Base-by-base conservation (phyloP, 805 yeast species). In the Teunomyces cretensis region DNA sequence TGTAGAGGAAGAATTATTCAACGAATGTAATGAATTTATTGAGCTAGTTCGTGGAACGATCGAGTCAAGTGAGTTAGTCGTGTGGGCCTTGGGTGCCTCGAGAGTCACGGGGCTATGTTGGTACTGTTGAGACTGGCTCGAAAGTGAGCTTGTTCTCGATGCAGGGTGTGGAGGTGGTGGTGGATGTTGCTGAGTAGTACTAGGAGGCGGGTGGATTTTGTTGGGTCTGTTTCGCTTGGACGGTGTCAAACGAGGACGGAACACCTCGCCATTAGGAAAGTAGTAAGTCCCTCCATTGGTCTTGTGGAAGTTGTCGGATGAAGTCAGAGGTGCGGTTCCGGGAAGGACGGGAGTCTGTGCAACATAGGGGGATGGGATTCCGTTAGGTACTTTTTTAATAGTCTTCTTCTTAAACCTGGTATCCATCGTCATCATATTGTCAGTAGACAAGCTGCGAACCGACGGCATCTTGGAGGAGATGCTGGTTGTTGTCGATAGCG, bases 221-320 rank as follows among this genome's bases (percentile, higher is more conserved):
- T 53, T 52, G 6, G 79, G 79, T 42, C 70, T 63, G 26, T 64
- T 54, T 43, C 77, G 60, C 39, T 64, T 68, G n/a, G 64, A 46
- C 1, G 76, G 76, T 9, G 67, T 63, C 36, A 55, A 58, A 32
- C 81, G 56, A 1, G 81, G 81, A 30, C 75, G 60, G 56, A 77
- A 78, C 2, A 76, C 67, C 53, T 78, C 83, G 40, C 83, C 83
- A 55, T 78, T 77, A 12, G 81, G 81, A 54, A 78, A 78, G 49
- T 64, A 70, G 52, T 61, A 72, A 12, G 67, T 48, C 9, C 70
- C 62, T 14, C 42, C 44, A 42, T 45, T 42, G 9, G 50, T 44
- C 42, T 52, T 56, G 28, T 48, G 51, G 13, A 45, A 48, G 13
- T 14, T 42, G 16, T 48, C 48, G 19, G 45, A 32, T 9, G 45